These are phyloP conservation scores for Flaveria robusta DNA, from an alignment of 129 eudicot genomes.

Conservation along the genomic window DNA sequence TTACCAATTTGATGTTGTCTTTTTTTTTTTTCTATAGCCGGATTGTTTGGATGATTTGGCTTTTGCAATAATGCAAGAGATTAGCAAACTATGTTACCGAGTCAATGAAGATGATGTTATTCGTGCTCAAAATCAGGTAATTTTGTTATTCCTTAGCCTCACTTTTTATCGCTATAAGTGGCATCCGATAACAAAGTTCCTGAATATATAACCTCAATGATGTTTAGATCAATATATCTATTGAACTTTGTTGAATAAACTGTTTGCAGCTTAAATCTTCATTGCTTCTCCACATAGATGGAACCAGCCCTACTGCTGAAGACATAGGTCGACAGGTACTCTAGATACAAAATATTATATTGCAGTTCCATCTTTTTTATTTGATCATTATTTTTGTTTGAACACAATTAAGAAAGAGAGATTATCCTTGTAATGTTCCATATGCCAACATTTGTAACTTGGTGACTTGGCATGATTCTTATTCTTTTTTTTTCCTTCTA, in stretches of 20 bases:
- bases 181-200: conserved; percentile 4
- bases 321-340: conserved; percentile 74
- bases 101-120: conserved; percentile 76
- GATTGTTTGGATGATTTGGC: conserved; percentile 79
- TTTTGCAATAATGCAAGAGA: conserved; percentile 78
- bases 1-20: background rate
- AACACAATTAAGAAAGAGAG: background rate
- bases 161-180: background rate
- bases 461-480: background rate
- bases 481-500: background rate
- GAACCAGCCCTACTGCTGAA: conserved; percentile 57
- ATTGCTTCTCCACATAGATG: conserved; percentile 64
- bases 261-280: conserved; percentile 62
- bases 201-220: background rate
- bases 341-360: conserved; percentile 1
- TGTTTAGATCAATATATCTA: conserved; percentile 17
- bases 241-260: conserved; percentile 14
- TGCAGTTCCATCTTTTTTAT: background rate
- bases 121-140: conserved; percentile 94
- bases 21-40: conserved; percentile 54
- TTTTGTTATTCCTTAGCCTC: background rate
- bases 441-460: background rate
- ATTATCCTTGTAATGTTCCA: background rate
- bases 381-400: background rate
- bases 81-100: conserved; percentile 70